A percentile compares a stretch with the other conserved stretches of the same genome.
These are phyloP conservation scores for Volvox reticuliferus DNA, from an alignment of 139 green algal genomes.

Conservation along the genomic window DNA sequence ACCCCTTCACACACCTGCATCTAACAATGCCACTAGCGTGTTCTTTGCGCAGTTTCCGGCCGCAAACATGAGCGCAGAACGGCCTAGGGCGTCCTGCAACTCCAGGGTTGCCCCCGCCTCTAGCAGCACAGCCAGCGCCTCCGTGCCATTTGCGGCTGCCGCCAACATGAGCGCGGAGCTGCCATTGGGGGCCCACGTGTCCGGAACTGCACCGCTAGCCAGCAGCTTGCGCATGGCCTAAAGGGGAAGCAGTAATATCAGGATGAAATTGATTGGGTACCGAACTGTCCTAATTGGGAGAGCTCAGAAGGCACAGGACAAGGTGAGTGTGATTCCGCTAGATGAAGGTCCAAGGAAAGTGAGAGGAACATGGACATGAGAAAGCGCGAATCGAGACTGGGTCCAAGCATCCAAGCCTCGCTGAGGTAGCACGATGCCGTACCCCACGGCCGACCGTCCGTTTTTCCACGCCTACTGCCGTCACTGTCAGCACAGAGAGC, in stretches of 20 bases:
- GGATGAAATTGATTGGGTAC: too few species aligned
- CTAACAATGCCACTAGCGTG: constrained; percentile 51
- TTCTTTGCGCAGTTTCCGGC: constrained; percentile 70
- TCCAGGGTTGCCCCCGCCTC: constrained; percentile 74
- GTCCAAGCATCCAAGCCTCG: too few species aligned
- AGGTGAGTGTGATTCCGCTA: too few species aligned
- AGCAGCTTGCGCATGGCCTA: constrained; percentile 72
- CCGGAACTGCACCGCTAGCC: constrained; percentile 73
- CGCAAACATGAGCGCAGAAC: constrained; percentile 89
- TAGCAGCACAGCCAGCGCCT: constrained; percentile 75
- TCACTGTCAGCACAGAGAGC: too few species aligned
- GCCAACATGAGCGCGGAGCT: constrained; percentile 84
- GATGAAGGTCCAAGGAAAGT: background rate
- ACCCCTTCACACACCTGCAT: constrained; percentile 29
- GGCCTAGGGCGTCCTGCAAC: constrained; percentile 82
- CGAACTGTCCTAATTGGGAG: too few species aligned
- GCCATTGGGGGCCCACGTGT: constrained; percentile 86
- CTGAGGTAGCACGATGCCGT: too few species aligned
- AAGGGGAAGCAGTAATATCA: too few species aligned
- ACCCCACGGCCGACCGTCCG: too few species aligned
- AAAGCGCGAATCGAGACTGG: background rate
- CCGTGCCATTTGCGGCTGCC: constrained; percentile 66
- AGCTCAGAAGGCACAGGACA: too few species aligned
- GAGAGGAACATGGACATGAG: background rate
- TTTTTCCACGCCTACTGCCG: too few species aligned